A percentile compares a stretch with the other conserved stretches of the same genome.
phyloP scores from a whole-genome alignment of 2,329 filamentous ascomycete species.

The Neonectria neomacrospora region DNA sequence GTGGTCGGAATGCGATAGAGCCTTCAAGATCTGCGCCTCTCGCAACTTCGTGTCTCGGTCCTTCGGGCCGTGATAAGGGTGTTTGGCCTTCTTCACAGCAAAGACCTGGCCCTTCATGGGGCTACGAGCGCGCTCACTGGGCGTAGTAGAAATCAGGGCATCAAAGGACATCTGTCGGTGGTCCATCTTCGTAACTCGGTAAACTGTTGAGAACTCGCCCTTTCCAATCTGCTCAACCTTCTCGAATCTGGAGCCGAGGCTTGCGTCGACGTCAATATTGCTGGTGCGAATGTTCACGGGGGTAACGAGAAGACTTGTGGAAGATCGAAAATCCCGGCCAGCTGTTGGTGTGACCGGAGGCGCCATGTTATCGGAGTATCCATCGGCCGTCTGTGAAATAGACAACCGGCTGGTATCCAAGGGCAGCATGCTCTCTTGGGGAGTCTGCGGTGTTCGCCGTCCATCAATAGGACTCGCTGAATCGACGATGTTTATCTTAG shows the following conservation, averaged over 20 bases:
- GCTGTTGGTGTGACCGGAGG: constrained; percentile 85
- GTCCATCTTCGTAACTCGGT: constrained; percentile 70
- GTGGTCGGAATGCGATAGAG: constrained; percentile 84
- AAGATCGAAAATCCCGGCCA: constrained; percentile 61
- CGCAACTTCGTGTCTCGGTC: constrained; percentile 87
- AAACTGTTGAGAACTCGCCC: constrained; percentile 95
- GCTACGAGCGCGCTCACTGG: constrained; percentile 60
- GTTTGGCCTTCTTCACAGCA: constrained; percentile 93
- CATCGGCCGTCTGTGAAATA: constrained; percentile 72
- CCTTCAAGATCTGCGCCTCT: constrained; percentile 82
- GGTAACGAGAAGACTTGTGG: constrained; percentile 69
- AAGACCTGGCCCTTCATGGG: constrained; percentile 72
- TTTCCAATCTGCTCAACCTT: constrained; percentile 83
- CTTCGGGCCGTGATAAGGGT: constrained; percentile 79
- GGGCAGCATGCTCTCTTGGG: constrained; percentile 77
- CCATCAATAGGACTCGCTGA: constrained; percentile 71
- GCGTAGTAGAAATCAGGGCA: constrained; percentile 59
- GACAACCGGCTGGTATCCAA: constrained; percentile 86
- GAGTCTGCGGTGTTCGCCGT: constrained; percentile 78
- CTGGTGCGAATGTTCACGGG: constrained; percentile 76
- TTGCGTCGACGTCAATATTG: constrained; percentile 77
- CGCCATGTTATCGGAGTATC: constrained; percentile 51
- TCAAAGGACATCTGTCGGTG: constrained; percentile 48
- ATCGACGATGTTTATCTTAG: constrained; percentile 62
- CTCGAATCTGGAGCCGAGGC: constrained; percentile 79